These are phyloP conservation scores for Exobasidium cylindrosporum DNA, from an alignment of 1,284 basidiomycete species.

Conservation along the genomic window DNA sequence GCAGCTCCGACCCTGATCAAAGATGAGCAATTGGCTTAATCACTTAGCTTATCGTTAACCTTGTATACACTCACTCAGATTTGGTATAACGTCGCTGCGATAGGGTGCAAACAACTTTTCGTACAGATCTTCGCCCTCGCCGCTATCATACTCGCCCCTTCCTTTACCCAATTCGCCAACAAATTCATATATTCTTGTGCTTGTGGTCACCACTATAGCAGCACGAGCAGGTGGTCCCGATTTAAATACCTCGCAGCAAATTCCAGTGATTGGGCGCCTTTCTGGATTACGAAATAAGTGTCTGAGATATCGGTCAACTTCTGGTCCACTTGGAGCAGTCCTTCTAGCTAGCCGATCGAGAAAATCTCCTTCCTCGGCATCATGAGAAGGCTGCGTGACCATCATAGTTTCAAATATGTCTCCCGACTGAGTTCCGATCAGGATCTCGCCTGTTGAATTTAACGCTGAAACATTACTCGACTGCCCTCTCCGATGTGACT, in stretches of 20 bases:
- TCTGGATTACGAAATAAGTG: constrained; percentile 43
- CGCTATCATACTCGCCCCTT: constrained; percentile 64
- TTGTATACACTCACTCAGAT: constrained; percentile 31
- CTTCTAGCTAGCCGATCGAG: constrained; percentile 50
- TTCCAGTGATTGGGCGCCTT: constrained; percentile 44
- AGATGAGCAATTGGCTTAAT: neutral
- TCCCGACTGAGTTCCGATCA: constrained; percentile 69
- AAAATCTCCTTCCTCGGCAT: constrained; percentile 59
- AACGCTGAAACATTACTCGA: constrained; percentile 5
- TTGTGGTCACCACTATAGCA: constrained; percentile 75
- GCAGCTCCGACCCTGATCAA: constrained; percentile 42
- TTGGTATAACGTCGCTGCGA: constrained; percentile 31
- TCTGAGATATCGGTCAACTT: constrained; percentile 38
- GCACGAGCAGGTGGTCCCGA: constrained; percentile 19
- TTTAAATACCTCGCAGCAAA: constrained; percentile 30
- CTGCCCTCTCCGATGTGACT: neutral
- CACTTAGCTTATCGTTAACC: neutral
- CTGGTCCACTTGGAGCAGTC: constrained; percentile 33
- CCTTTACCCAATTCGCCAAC: constrained; percentile 64
- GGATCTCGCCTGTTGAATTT: constrained; percentile 68
- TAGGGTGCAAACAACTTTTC: constrained; percentile 50
- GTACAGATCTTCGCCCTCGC: constrained; percentile 56
- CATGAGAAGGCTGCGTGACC: constrained; percentile 58
- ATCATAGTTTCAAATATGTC: constrained; percentile 64
- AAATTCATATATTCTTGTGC: constrained; percentile 87